Evolutionary conservation across 129 eudicot species (phyloP), one percentile per base, ranked within the genome.

Genomic region (Calendula officinalis): DNA sequence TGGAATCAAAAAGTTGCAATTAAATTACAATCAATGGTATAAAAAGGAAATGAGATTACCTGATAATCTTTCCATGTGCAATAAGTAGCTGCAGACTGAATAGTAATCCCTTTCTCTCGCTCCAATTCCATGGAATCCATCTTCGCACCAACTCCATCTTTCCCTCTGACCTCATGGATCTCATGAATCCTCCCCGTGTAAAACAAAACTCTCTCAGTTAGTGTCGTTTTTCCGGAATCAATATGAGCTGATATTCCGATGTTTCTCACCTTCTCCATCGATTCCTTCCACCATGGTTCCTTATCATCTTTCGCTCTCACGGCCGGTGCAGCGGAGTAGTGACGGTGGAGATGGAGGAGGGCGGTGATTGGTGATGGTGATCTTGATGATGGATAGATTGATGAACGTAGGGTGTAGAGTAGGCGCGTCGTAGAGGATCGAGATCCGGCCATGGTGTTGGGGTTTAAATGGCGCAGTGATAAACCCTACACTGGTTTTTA

Each of bases 51-150:
- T 15, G 40, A 64, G n/a, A 15, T 11, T 1, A 87, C 98, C 98
- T 91, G 98, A 60, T 75, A 83, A 60, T 81, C 98, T 55, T 83
- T 91, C 98, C 98, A 91, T 48, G 81, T 87, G 72, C 98, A 91
- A 71, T 91, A 91, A 53, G 98, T 91, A 59, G 96, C 98, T 6
- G 98, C 98, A 57, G 98, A 91, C 69, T 91, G 94, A 39, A 88
- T 92, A 3, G 96, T 92, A 53, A 92, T 92, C 77, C 98, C 98
- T 62, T 92, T 92, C 69, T 92, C 96, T 33, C 95, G 68, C 72
- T 92, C 98, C 85, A 92, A 83, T 39, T 92, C 98, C 96, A 92
- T 92, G 0, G 98, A 92, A 70, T 92, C 98, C 98, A 92, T 92
- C 80, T 92, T 92, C 0, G 98, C 98, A 3, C 98, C 98, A 45